Evolutionary conservation across 129 eudicot genomes (phyloP).

Genomic region (Ambrosia artemisiifolia): DNA sequence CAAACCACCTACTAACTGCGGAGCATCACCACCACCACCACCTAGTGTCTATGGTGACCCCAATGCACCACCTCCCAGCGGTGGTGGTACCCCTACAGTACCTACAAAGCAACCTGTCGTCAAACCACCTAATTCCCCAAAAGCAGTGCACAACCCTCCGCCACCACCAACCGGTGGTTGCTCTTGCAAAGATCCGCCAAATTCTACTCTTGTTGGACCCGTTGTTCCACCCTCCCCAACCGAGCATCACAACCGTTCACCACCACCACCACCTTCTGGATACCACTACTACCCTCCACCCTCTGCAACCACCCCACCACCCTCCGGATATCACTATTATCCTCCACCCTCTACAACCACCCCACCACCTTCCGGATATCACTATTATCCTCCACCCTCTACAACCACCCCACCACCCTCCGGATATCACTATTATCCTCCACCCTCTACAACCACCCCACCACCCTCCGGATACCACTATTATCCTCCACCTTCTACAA

Average conservation of each 20-base stretch:
- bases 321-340: not conserved
- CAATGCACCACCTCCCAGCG: constrained; percentile 43
- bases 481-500: constrained; percentile 7
- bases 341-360: constrained; percentile 27
- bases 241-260: not conserved
- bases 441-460: constrained; percentile 25
- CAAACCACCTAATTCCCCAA: no score
- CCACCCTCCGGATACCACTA: not conserved
- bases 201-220: not conserved
- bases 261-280: not conserved
- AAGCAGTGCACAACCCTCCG: no score
- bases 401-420: constrained; percentile 26
- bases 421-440: not conserved
- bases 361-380: constrained; percentile 14
- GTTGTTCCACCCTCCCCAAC: constrained; percentile 1
- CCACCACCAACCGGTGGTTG: constrained; percentile 27
- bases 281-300: constrained; percentile 12
- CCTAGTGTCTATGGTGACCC: constrained; percentile 27
- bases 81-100: constrained; percentile 20
- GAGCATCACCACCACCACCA: not conserved
- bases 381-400: not conserved
- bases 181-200: constrained; percentile 12
- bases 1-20: constrained; percentile 49
- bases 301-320: constrained; percentile 31
- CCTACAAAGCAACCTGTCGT: no score